Base-by-base conservation (phyloP, 164 flowering plant species). In the Vitis rotundifolia region DNA sequence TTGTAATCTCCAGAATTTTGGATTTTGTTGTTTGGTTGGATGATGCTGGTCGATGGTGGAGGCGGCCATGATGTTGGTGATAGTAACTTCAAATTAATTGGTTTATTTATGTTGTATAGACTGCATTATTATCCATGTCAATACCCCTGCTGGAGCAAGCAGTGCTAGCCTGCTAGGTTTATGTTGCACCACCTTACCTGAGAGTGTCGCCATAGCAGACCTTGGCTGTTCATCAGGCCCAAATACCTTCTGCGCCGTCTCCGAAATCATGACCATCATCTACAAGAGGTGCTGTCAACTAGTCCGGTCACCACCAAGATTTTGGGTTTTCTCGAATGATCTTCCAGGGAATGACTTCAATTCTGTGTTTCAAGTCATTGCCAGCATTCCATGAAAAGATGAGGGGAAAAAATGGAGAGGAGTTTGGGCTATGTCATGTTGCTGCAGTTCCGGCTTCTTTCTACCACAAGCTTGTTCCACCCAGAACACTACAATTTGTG, bases 221-320 rank as follows among this genome's bases (percentile, higher is more conserved):
- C 49, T 72, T 0, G 75, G 75, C 0, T 72, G 75, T 16, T 66
- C 70, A 14, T 72, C 75, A 3, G 66, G 70, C 31, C 75, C 70
- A 57, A 72, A 66, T 60, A 19, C 66, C 2, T 14, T 65, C 15
- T 31, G 8, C 29, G 60, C 61, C 3, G 51, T 72, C 50, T 51
- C 66, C 13, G 55, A 67, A 22, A 31, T 60, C 47, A 26, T 63
- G 63, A 60, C 55, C 55, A 47, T 19, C 49, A 60, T 59, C 61
- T 11, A 67, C 64, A 58, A 29, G 14, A 18, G 55, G 12, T 64
- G 62, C 44, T 0, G 19, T 9, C 44, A 61, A 44, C 48, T 51
- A 1, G 66, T 61, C 9, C 18, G 55, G 13, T 53, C 54, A 1
- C 14, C 69, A 9, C 75, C 69, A 11, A 59, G 61, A 12, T 59